phyloP scores from a whole-genome alignment of 202 grass and related monocot species.

The Schoenoplectus tabernaemontani region DNA sequence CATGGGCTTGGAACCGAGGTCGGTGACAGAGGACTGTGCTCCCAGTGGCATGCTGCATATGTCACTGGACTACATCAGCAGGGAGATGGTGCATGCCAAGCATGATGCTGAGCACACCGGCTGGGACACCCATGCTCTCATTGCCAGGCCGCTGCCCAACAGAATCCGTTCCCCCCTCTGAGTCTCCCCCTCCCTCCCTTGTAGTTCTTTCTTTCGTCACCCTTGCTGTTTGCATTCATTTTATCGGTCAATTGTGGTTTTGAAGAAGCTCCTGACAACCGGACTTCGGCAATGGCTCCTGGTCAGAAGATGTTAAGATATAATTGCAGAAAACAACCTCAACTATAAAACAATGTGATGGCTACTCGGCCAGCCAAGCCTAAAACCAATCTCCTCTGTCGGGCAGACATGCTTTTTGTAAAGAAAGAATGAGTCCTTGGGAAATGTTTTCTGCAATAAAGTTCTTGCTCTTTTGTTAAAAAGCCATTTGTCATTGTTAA shows the following conservation, averaged over 20 bases:
- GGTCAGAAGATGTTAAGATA: not conserved
- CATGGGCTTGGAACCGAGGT: constrained; percentile 43
- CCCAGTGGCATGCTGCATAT: constrained; percentile 66
- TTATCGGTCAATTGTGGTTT: not conserved
- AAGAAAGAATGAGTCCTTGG: not conserved
- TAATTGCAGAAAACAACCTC: not conserved
- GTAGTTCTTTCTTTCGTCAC: not conserved
- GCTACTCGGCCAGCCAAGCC: not conserved
- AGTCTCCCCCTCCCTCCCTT: not conserved
- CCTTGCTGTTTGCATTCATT: not conserved
- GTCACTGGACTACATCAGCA: constrained; percentile 66
- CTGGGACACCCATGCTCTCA: constrained; percentile 72
- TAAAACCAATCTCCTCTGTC: not conserved
- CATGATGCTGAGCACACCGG: constrained; percentile 52
- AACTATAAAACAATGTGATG: not conserved
- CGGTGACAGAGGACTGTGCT: constrained; percentile 38
- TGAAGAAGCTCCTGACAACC: not conserved
- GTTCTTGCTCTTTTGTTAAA: not conserved
- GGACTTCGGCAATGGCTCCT: not conserved
- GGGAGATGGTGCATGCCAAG: constrained; percentile 73
- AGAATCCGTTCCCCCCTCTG: constrained; percentile 32
- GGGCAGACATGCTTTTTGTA: not conserved
- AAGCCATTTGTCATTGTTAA: not conserved
- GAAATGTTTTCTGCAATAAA: not conserved
- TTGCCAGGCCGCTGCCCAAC: constrained; percentile 64